Evolutionary conservation across 345 rosid species (phyloP).

Genomic region (Rubroshorea leprosula): DNA sequence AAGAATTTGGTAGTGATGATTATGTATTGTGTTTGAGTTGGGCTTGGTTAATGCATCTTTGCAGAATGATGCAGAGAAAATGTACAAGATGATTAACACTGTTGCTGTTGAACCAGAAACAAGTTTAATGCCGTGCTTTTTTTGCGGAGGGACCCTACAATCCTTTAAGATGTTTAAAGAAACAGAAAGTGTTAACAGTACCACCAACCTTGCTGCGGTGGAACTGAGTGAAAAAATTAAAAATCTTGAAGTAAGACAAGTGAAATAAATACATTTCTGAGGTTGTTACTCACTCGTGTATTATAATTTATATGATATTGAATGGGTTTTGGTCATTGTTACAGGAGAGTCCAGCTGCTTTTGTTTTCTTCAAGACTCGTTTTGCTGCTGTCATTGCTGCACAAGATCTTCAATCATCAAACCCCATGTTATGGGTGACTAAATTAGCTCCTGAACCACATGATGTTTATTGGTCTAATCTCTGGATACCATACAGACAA

Average conservation of each 20-base stretch:
- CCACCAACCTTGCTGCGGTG: slow-evolving; percentile 30
- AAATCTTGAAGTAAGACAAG: slow-evolving; percentile 20
- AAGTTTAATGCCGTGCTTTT: slow-evolving; percentile 38
- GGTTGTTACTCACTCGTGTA: too few relatives aligned
- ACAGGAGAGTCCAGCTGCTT: slow-evolving; percentile 88
- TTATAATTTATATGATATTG: neutral
- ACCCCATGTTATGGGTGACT: slow-evolving; percentile 95
- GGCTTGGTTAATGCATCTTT: slow-evolving; percentile 12
- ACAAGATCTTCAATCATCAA: slow-evolving; percentile 71
- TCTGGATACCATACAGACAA: slow-evolving; percentile 68
- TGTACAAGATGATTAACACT: slow-evolving; percentile 42
- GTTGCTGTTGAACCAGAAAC: slow-evolving; percentile 34
- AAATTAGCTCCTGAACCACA: slow-evolving; percentile 86
- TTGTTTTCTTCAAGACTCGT: slow-evolving; percentile 89
- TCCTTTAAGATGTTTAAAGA: slow-evolving; percentile 55
- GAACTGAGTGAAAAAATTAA: slow-evolving; percentile 50
- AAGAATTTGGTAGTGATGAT: neutral
- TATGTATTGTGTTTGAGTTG: neutral
- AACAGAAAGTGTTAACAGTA: slow-evolving; percentile 24
- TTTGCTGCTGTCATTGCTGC: slow-evolving; percentile 78
- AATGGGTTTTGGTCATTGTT: slow-evolving; percentile 10
- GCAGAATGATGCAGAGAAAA: slow-evolving; percentile 68
- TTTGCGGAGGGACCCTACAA: slow-evolving; percentile 44
- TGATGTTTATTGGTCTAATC: slow-evolving; percentile 90
- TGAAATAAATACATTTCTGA: slow-evolving; percentile 12